Evolutionary conservation across 2,329 filamentous ascomycete species (phyloP), one percentile per base, ranked within the genome.

Genomic region (Catunica adiposa): DNA sequence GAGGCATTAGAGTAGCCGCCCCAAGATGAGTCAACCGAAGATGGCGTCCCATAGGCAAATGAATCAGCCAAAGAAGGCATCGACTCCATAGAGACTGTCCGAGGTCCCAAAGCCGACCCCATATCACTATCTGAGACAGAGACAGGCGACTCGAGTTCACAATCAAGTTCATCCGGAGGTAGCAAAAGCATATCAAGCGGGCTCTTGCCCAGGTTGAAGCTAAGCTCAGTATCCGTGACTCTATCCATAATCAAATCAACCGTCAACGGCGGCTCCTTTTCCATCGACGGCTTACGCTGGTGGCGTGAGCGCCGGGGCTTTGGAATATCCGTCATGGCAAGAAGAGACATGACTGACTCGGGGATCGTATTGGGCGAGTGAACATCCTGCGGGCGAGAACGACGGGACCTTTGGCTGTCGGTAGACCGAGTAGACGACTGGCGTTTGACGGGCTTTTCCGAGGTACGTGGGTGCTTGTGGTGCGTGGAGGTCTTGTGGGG

Each of bases 311-410:
- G 53, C 25, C 61, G 71, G 66, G 52, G 73, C 66, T 61, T 70
- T 2, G 77, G 80, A 52, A 83, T 83, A 59, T 72, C 75, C 29
- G 80, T 83, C 54, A 80, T 70, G 31, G 80, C 80, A 34, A 83
- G 69, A 26, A 83, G 68, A 11, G 78, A 77, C 4, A 78, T 78
- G 26, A 83, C 73, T 0, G 78, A 80, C 0, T 79, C 73, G 3
- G 79, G 75, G 22, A 83, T 70, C 15, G 71, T 68, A 57, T 79
- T 76, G 4, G 76, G 72, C 1, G 73, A 73, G 63, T 75, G 73
- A 1, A 69, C 65, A 55, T 75, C 70, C 58, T 66, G 68, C 7
- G 66, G 64, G 42, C 66, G 62, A 25, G 44, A 48, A 5, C 22
- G 44, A 25, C 22, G 44, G 22, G 51, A 9, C 11, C 22, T 25